Evolutionary conservation across 805 yeast species (phyloP).

Genomic region (Wickerhamiella brachini): DNA sequence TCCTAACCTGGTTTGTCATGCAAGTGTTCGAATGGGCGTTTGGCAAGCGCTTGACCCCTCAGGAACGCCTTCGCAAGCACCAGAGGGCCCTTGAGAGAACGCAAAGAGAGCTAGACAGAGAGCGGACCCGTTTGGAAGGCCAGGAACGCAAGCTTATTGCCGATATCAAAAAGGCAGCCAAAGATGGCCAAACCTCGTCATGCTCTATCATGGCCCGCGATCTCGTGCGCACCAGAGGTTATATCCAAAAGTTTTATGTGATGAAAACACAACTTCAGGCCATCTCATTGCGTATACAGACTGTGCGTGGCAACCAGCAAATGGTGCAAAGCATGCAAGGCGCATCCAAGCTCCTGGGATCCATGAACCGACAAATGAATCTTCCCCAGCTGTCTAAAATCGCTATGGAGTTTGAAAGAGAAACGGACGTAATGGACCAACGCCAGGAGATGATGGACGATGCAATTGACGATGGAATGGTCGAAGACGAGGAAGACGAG

Average conservation of each 20-base stretch:
- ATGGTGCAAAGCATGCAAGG: constrained; percentile 93
- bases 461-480: constrained; percentile 94
- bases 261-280: constrained; percentile 97
- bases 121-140: constrained; percentile 66
- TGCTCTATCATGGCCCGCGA: constrained; percentile 95
- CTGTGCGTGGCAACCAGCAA: constrained; percentile 86
- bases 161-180: constrained; percentile 87
- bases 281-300: constrained; percentile 76
- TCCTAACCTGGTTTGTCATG: constrained; percentile 25
- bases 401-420: constrained; percentile 89
- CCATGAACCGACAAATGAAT: constrained; percentile 85
- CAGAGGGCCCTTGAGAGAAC: constrained; percentile 92
- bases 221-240: constrained; percentile 69
- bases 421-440: constrained; percentile 95
- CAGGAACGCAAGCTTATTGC: constrained; percentile 80
- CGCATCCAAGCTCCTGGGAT: constrained; percentile 70
- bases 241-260: constrained; percentile 73
- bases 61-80: constrained; percentile 85
- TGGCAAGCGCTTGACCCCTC: constrained; percentile 88
- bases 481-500: constrained; percentile 75
- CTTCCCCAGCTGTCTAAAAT: constrained; percentile 77
- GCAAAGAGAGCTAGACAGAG: constrained; percentile 84
- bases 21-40: constrained; percentile 84
- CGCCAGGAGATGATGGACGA: constrained; percentile 98
- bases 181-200: constrained; percentile 74